Evolutionary conservation across 768 basidiomycete species (phyloP).

Genomic region (Omphalotus guepiniiformis): DNA sequence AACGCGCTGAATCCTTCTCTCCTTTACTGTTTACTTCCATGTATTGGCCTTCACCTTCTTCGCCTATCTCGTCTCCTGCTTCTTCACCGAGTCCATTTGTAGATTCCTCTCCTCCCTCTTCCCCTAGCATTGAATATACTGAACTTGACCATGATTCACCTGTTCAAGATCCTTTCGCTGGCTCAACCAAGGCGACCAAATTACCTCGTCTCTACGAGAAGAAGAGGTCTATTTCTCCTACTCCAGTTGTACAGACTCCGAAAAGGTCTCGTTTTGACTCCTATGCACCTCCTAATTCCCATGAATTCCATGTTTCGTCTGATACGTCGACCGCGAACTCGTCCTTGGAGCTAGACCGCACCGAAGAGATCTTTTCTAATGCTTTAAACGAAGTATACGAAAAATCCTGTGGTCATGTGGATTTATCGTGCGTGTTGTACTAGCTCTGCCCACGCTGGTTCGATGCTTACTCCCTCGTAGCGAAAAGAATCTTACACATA

Average conservation of each 20-base stretch:
- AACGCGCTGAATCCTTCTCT: no score
- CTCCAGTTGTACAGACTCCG: no score
- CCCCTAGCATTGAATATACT: constrained; percentile 21
- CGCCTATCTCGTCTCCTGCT: constrained; percentile 15
- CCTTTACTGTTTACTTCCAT: no score
- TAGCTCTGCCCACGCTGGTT: no score
- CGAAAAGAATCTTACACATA: no score
- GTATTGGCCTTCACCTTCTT: background rate
- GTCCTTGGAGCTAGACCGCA: no score
- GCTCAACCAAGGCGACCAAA: constrained; percentile 45
- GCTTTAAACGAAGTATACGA: no score
- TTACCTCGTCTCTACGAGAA: constrained; percentile 43
- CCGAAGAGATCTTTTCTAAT: no score
- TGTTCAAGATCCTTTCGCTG: constrained; percentile 51
- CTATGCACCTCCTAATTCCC: background rate
- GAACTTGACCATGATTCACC: constrained; percentile 11
- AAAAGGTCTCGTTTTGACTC: background rate
- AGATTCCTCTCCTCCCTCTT: constrained; percentile 44
- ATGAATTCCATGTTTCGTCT: background rate
- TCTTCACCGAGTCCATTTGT: constrained; percentile 27
- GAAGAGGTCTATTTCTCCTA: constrained; percentile 1
- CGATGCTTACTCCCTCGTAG: no score
- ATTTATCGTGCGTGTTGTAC: no score
- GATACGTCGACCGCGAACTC: no score
- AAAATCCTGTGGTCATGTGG: no score